phyloP scores from a whole-genome alignment of 176 grass and related monocot genomes.

The Carex parvula region DNA sequence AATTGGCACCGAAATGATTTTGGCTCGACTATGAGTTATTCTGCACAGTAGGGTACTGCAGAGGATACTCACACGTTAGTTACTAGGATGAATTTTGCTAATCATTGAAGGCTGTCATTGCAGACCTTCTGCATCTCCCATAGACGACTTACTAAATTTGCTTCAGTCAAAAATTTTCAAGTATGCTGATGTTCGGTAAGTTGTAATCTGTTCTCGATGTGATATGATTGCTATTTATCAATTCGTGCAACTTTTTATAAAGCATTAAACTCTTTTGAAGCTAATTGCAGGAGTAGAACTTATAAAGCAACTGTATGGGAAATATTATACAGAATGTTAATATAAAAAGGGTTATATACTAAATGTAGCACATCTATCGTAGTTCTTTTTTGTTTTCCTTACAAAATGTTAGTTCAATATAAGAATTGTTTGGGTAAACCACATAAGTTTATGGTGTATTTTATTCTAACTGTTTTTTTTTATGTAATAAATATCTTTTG shows the following conservation, averaged over 20 bases:
- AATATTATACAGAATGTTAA: not conserved
- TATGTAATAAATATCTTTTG: constrained; percentile 6
- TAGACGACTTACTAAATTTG: constrained; percentile 61
- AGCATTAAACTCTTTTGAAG: not conserved
- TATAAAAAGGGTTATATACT: not conserved
- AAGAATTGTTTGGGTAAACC: not conserved
- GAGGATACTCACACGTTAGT: not conserved
- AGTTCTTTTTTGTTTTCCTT: not conserved
- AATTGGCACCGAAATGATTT: too few species aligned
- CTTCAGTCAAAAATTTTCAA: constrained; percentile 67
- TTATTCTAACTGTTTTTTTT: constrained; percentile 10
- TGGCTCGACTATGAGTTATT: too few species aligned
- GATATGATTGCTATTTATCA: not conserved
- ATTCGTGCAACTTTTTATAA: not conserved
- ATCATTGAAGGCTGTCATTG: constrained; percentile 10
- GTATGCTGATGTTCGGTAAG: constrained; percentile 85
- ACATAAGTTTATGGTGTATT: not conserved
- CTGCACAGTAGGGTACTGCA: too few species aligned
- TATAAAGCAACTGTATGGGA: not conserved
- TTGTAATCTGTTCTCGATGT: not conserved
- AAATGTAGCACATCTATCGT: not conserved
- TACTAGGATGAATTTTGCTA: not conserved
- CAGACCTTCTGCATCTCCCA: constrained; percentile 47
- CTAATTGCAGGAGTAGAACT: not conserved
- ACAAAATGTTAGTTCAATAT: constrained; percentile 1